These are phyloP conservation scores for Ceratobasidium papillatum DNA, from an alignment of 1,284 basidiomycete species.

Conservation along the genomic window DNA sequence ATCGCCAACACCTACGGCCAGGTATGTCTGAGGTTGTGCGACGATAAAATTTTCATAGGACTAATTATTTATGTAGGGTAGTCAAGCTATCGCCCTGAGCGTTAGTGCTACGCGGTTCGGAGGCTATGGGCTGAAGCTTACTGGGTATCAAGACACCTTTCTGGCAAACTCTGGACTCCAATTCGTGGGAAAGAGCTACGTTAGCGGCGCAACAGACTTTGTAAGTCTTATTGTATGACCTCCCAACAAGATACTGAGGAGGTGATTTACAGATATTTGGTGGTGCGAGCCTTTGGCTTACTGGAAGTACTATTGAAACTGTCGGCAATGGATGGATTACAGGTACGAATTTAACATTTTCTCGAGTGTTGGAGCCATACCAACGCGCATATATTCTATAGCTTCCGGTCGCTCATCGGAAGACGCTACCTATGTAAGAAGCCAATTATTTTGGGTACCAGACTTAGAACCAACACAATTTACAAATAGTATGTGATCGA, in stretches of 20 bases:
- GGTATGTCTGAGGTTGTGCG: not conserved
- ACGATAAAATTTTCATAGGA: too few relatives aligned
- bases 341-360: too few relatives aligned
- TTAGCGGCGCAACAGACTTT: conserved; percentile 35
- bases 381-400: too few relatives aligned
- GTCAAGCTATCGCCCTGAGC: conserved; percentile 45
- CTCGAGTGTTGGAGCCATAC: too few relatives aligned
- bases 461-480: too few relatives aligned
- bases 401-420: conserved; percentile 41
- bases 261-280: conserved; percentile 27
- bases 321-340: conserved; percentile 45
- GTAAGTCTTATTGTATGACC: not conserved
- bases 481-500: conserved; percentile 45
- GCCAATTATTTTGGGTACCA: too few relatives aligned
- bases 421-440: conserved; percentile 27
- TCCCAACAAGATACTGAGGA: not conserved
- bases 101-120: conserved; percentile 43
- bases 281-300: conserved; percentile 34
- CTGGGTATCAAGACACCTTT: conserved; percentile 46
- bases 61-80: too few relatives aligned
- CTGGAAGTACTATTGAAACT: conserved; percentile 36
- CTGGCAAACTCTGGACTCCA: conserved; percentile 45
- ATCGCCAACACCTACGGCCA: conserved; percentile 27
- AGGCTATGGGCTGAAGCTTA: conserved; percentile 44
- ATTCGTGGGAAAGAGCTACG: conserved; percentile 43